A percentile compares a stretch with the other conserved stretches of the same genome.
These are phyloP conservation scores for Lepidopterella palustris DNA, from an alignment of 495 filamentous ascomycete species.

Conservation along the genomic window DNA sequence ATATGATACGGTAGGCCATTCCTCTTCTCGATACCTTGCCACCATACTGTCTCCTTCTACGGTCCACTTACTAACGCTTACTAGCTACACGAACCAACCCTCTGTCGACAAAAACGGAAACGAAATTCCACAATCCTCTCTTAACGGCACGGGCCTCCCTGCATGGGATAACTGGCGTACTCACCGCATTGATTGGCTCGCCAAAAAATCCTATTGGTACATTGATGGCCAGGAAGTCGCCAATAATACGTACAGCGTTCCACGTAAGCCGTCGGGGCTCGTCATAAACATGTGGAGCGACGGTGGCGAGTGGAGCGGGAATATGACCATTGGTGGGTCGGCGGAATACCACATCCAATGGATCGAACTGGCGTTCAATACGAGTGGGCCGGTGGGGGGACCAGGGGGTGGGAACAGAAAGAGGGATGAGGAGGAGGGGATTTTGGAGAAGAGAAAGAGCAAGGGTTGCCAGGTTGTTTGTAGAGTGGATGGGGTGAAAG, in stretches of 20 bases:
- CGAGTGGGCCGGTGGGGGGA: slow-evolving; percentile 30
- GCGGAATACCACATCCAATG: slow-evolving; percentile 67
- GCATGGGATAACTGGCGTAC: slow-evolving; percentile 64
- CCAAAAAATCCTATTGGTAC: slow-evolving; percentile 57
- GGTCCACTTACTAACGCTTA: background rate
- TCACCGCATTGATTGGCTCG: slow-evolving; percentile 67
- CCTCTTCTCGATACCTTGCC: background rate
- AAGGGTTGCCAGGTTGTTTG: slow-evolving; percentile 26
- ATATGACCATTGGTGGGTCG: slow-evolving; percentile 53
- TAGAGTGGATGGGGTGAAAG: slow-evolving; percentile 24
- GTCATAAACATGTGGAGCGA: slow-evolving; percentile 73
- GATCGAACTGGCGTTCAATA: slow-evolving; percentile 68
- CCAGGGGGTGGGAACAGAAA: slow-evolving; percentile 12
- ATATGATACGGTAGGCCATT: slow-evolving; percentile 4
- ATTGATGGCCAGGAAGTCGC: slow-evolving; percentile 53
- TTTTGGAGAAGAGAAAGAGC: slow-evolving; percentile 17
- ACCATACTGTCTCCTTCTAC: background rate
- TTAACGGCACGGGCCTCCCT: slow-evolving; percentile 38
- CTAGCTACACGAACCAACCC: slow-evolving; percentile 66
- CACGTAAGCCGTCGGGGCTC: slow-evolving; percentile 52
- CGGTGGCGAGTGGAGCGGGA: slow-evolving; percentile 65
- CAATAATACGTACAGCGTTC: slow-evolving; percentile 56
- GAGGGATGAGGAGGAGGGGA: slow-evolving; percentile 6
- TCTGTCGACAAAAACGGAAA: slow-evolving; percentile 40
- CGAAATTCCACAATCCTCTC: slow-evolving; percentile 39